These are phyloP conservation scores for Echinochloa phyllopogon DNA, from an alignment of 176 grass and related monocot species.

Conservation along the genomic window DNA sequence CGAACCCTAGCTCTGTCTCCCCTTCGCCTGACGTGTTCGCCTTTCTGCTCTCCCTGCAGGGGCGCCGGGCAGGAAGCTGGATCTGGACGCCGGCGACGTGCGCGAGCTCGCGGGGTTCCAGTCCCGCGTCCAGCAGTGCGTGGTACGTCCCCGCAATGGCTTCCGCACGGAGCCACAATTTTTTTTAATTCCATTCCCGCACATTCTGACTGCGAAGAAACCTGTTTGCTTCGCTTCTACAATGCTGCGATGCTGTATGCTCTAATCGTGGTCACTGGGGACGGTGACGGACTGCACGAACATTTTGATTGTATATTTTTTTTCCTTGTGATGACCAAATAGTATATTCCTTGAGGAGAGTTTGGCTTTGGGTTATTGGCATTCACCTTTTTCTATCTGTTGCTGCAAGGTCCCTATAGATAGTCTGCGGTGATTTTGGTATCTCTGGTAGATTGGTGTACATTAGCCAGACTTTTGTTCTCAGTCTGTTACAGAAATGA, in stretches of 20 bases:
- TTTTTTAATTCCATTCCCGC: not conserved
- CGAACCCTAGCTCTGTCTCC: conserved; percentile 11
- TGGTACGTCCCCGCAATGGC: conserved; percentile 47
- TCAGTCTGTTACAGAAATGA: not conserved
- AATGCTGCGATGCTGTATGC: not conserved
- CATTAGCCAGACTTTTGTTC: not conserved
- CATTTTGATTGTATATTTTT: no score
- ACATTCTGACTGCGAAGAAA: not conserved
- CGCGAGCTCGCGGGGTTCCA: conserved; percentile 75
- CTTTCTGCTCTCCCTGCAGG: conserved; percentile 32
- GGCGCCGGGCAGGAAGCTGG: conserved; percentile 46
- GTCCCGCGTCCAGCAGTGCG: conserved; percentile 81
- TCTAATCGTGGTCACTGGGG: not conserved
- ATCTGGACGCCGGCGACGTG: conserved; percentile 59
- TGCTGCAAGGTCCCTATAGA: not conserved
- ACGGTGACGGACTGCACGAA: not conserved
- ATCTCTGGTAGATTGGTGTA: not conserved
- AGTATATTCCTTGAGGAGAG: not conserved
- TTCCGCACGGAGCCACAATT: not conserved
- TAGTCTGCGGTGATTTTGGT: not conserved
- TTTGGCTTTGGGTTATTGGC: not conserved
- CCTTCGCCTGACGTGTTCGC: not conserved
- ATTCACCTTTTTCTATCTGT: not conserved
- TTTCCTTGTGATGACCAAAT: not conserved
- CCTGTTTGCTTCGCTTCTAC: not conserved